Conservation (phyloP, 768 basidiomycete species). For the Lactifluus echinatus region DNA sequence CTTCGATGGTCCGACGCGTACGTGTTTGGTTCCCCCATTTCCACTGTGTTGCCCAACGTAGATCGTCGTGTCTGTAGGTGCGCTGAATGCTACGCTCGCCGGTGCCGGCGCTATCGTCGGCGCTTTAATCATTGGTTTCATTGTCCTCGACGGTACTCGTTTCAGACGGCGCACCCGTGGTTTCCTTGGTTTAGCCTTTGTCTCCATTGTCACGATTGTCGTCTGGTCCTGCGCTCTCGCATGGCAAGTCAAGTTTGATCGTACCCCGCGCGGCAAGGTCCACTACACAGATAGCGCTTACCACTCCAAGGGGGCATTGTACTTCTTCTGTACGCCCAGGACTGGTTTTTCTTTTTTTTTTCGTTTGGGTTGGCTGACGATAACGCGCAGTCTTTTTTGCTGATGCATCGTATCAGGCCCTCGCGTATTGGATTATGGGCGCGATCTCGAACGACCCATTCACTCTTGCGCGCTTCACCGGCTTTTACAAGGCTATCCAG, state of each 20-base stretch:
- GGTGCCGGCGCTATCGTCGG: constrained; percentile 36
- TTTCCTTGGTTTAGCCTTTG: constrained; percentile 30
- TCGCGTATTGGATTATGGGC: constrained; percentile 35
- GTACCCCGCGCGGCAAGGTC: constrained; percentile 18
- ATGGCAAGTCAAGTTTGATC: constrained; percentile 36
- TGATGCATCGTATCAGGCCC: constrained; percentile 31
- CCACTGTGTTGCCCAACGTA: background rate
- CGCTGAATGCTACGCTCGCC: constrained; percentile 33
- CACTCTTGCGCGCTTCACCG: constrained; percentile 36
- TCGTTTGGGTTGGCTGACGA: background rate
- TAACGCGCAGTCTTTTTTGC: constrained; percentile 30
- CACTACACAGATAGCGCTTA: constrained; percentile 30
- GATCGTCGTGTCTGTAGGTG: constrained; percentile 13
- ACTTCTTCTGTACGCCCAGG: constrained; percentile 31
- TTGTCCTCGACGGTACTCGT: constrained; percentile 31
- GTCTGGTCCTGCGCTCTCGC: constrained; percentile 34
- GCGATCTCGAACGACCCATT: constrained; percentile 40
- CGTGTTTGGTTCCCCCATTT: background rate
- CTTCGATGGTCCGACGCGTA: constrained; percentile 37
- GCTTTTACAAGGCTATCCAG: constrained; percentile 36
- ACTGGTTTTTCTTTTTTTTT: background rate
- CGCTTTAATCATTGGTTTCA: constrained; percentile 34
- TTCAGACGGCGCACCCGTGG: constrained; percentile 32
- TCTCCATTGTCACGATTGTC: constrained; percentile 26
- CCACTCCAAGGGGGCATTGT: constrained; percentile 31